A percentile compares a stretch with the other conserved stretches of the same genome.
Conservation (phyloP, 2,329 filamentous ascomycete species). For the Fusarium brevicatenulatum region DNA sequence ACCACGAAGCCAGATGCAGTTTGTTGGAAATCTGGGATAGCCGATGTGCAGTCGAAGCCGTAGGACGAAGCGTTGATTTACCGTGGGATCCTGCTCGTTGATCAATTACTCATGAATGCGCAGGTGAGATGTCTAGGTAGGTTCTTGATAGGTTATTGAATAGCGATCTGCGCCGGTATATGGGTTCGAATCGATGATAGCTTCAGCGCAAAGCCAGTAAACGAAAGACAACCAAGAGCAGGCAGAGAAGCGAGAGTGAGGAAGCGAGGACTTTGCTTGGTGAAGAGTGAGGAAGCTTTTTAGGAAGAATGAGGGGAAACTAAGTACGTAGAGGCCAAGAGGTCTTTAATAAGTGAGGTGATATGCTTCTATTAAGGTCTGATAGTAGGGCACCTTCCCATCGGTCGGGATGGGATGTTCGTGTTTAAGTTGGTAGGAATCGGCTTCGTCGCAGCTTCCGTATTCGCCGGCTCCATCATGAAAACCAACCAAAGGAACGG, state of each 20-base stretch:
- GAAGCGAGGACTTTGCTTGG: conserved; percentile 12
- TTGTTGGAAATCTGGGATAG: conserved; percentile 22
- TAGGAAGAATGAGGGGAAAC: conserved; percentile 20
- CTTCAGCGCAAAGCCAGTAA: conserved; percentile 19
- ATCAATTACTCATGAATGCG: conserved; percentile 17
- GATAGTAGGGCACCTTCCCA: conserved; percentile 18
- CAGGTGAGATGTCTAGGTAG: conserved; percentile 8
- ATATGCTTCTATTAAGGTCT: conserved; percentile 19
- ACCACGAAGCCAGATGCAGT: conserved; percentile 17
- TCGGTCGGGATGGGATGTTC: conserved; percentile 13
- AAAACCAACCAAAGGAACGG: background rate
- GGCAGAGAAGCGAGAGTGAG: conserved; percentile 19
- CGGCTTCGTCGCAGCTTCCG: conserved; percentile 24
- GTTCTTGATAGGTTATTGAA: background rate
- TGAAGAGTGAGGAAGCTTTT: conserved; percentile 15
- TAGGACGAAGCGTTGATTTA: conserved; percentile 22
- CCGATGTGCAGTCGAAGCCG: background rate
- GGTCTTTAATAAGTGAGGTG: conserved; percentile 35
- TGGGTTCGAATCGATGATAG: conserved; percentile 6
- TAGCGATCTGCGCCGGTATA: conserved; percentile 1
- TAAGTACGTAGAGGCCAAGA: conserved; percentile 8
- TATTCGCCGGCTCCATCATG: conserved; percentile 24
- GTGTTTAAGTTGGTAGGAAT: conserved; percentile 15
- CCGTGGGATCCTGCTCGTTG: conserved; percentile 11
- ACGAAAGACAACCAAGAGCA: conserved; percentile 30